Conservation (phyloP, 2,329 filamentous ascomycete genomes). For the Alternaria solani region DNA sequence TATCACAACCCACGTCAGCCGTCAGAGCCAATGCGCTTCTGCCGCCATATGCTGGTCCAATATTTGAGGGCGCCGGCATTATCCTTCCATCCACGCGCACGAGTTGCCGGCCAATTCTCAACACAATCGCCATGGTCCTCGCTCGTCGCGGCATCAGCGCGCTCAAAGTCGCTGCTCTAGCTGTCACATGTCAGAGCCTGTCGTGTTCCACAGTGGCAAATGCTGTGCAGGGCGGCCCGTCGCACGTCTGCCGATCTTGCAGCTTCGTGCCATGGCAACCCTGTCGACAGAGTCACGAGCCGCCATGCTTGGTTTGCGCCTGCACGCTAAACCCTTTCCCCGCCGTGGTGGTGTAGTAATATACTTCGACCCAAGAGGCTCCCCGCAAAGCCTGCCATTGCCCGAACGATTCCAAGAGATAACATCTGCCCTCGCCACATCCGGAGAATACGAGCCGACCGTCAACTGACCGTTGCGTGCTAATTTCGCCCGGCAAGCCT, state of each 20-base stretch:
- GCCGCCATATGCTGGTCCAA: slow-evolving; percentile 34
- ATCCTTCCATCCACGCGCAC: slow-evolving; percentile 22
- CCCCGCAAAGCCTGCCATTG: slow-evolving; percentile 4
- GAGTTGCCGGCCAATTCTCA: slow-evolving; percentile 23
- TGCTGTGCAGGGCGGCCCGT: slow-evolving; percentile 39
- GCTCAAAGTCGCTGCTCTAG: slow-evolving; percentile 6
- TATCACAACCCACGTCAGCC: slow-evolving; percentile 33
- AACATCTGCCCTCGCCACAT: background rate
- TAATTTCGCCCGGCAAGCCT: slow-evolving; percentile 3
- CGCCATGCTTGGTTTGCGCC: slow-evolving; percentile 20
- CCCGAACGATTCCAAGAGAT: background rate
- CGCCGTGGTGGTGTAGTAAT: slow-evolving; percentile 14
- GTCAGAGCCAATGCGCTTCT: slow-evolving; percentile 31
- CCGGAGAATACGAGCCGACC: slow-evolving; percentile 1
- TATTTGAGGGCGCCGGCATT: slow-evolving; percentile 21
- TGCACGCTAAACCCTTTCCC: slow-evolving; percentile 19
- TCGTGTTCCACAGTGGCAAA: slow-evolving; percentile 39
- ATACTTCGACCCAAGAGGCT: slow-evolving; percentile 4
- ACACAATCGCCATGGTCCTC: slow-evolving; percentile 4
- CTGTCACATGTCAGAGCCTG: slow-evolving; percentile 41
- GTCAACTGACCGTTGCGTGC: slow-evolving; percentile 6
- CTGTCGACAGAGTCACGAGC: slow-evolving; percentile 38
- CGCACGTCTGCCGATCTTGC: slow-evolving; percentile 37
- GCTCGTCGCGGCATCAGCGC: slow-evolving; percentile 10
- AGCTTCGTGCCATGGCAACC: slow-evolving; percentile 21